phyloP scores from a whole-genome alignment of 2,329 filamentous ascomycete genomes.

The Trichoderma sp. region DNA sequence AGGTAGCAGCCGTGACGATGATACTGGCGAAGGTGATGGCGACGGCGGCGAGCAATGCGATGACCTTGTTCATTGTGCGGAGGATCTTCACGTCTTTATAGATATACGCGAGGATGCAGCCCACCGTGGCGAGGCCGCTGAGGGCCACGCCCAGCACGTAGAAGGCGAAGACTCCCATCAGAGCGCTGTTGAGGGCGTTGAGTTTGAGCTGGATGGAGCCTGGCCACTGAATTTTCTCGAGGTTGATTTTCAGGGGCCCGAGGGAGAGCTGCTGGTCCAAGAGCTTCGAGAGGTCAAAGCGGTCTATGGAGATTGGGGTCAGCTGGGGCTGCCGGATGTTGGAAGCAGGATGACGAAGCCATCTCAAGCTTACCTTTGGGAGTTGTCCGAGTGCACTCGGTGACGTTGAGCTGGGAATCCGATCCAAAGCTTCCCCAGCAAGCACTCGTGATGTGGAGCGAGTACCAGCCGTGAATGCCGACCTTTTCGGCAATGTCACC shows the following conservation, averaged over 20 bases:
- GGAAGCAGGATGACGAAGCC: background rate
- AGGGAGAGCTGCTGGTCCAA: conserved; percentile 45
- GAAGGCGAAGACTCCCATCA: conserved; percentile 48
- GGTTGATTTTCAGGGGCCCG: conserved; percentile 44
- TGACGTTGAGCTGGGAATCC: conserved; percentile 40
- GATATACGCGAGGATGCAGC: conserved; percentile 37
- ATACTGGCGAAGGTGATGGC: conserved; percentile 42
- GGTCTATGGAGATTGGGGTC: conserved; percentile 26
- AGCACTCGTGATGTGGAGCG: conserved; percentile 46
- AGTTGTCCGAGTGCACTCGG: conserved; percentile 42
- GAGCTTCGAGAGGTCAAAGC: conserved; percentile 46
- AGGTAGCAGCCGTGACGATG: conserved; percentile 40
- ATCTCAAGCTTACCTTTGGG: conserved; percentile 33
- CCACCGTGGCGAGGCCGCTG: conserved; percentile 43
- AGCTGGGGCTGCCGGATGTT: background rate
- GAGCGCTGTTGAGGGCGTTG: conserved; percentile 47
- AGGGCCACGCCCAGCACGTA: conserved; percentile 45
- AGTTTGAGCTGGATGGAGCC: conserved; percentile 45
- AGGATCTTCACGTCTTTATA: conserved; percentile 28
- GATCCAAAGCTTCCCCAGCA: conserved; percentile 45
- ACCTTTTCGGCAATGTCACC: conserved; percentile 42
- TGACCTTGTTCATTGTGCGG: conserved; percentile 36
- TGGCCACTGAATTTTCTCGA: conserved; percentile 46
- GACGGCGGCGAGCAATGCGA: conserved; percentile 37
- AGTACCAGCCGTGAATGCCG: conserved; percentile 51